Base-by-base conservation (phyloP, 2,329 filamentous ascomycete genomes). In the Cercospora zeina region DNA sequence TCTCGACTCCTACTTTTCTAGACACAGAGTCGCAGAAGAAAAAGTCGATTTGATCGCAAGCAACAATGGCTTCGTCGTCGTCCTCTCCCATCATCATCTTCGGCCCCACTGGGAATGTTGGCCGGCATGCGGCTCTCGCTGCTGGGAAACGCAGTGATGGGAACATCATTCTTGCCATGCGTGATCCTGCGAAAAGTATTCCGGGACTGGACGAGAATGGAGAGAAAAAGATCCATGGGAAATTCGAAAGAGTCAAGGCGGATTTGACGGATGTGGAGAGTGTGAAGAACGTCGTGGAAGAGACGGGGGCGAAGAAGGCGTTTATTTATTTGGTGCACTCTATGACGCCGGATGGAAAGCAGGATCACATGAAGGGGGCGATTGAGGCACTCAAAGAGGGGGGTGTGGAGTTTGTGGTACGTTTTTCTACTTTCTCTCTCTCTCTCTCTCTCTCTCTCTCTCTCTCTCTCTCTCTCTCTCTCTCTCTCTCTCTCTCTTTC, bases 41-140 rank as follows among this genome's bases (percentile, higher is more conserved):
- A n/a, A n/a, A n/a, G n/a, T n/a, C n/a, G n/a, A n/a, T n/a, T n/a
- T n/a, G n/a, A n/a, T n/a, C n/a, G n/a, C n/a, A n/a, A n/a, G n/a
- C n/a, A n/a, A n/a, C n/a, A n/a, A n/a, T n/a, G n/a, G n/a, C n/a
- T n/a, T n/a, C n/a, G n/a, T n/a, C n/a, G 49, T 51, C 49, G 14
- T 16, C 13, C 49, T 51, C 49, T 24, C 24, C 49, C 49, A 51
- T 57, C 16, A 78, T 84, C 58, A 71, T 84, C 58, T 83, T 84
- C 63, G 81, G 82, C 21, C 76, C 82, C 14, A 81, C 81, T 10
- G 82, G 82, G 50, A 68, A 68, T 8, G 77, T 82, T 31, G 82
- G 76, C 51, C 77, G 76, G 24, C 68, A 70, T 8, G 72, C 75
- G 2, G 80, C 81, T 4, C 71, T 65, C 13, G 71, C 72, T 30